Base-by-base conservation (phyloP, 441 rosid species). In the Erodium trifolium region DNA sequence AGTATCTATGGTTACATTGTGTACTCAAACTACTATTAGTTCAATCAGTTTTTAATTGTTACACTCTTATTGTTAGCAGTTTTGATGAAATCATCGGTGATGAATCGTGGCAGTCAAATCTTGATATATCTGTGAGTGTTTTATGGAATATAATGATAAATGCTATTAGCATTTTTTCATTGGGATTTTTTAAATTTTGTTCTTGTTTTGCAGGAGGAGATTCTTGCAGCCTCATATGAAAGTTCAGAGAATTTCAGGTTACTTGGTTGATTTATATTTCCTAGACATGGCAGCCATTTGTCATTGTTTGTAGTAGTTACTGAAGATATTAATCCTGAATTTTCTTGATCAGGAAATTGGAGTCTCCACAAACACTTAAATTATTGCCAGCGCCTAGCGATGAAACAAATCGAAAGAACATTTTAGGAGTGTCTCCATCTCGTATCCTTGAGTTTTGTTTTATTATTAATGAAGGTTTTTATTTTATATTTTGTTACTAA, bases 31-130 rank as follows among this genome's bases (percentile, higher is more conserved):
- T n/a, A 55, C 49, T n/a, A 55, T 55, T 34, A 72, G 14, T 67
- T 70, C 37, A 68, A 65, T 69, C 59, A 62, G 49, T 71, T 62
- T 79, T 85, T 84, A 70, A 85, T 71, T 49, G 39, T 71, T 73
- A 49, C 65, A 4, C 45, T 73, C 67, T 73, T 69, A 41, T 8
- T 75, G 11, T 75, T 35, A 81, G 87, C 96, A 95, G 98, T 78
- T 85, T 90, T 74, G 83, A 81, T 64, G 93, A 92, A 79, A 85
- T 92, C 37, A 88, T 91, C 91, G 87, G 86, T 55, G 87, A 87
- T 77, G 91, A 76, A 77, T 78, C 81, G 10, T 82, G 90, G 88
- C 86, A 75, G 55, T 70, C 84, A 67, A 78, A 79, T 71, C 69
- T 70, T 73, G 78, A 75, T 67, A 76, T 75, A 69, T 43, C 84